A percentile compares a stretch with the other conserved stretches of the same genome.
Evolutionary conservation across 345 rosid genomes (phyloP).

Genomic region (Crucihimalaya himalaica): DNA sequence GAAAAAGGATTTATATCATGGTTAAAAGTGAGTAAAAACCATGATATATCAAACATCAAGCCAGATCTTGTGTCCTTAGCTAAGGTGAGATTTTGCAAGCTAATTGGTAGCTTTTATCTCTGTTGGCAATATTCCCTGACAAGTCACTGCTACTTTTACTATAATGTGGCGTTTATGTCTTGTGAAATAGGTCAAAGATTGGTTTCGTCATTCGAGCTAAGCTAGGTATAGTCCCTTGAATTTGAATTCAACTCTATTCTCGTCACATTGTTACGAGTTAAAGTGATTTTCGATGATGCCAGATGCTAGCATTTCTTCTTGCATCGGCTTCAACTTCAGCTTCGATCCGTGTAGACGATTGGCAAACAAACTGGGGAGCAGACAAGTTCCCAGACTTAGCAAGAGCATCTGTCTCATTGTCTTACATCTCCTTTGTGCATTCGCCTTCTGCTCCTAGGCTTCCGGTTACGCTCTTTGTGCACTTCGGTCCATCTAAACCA

Average conservation of each 20-base stretch:
- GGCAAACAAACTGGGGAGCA: conserved; percentile 81
- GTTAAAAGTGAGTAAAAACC: too few relatives aligned
- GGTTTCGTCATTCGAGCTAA: too few relatives aligned
- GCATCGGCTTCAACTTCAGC: conserved; percentile 88
- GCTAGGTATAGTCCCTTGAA: not conserved
- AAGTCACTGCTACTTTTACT: too few relatives aligned
- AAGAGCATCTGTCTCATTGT: conserved; percentile 62
- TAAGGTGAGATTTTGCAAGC: too few relatives aligned
- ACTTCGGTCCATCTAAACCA: conserved; percentile 43
- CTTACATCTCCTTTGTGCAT: conserved; percentile 66
- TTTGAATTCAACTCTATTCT: not conserved
- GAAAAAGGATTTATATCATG: too few relatives aligned
- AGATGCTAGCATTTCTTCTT: conserved; percentile 80
- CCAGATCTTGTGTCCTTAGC: too few relatives aligned
- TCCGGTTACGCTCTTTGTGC: conserved; percentile 69
- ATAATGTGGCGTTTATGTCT: too few relatives aligned
- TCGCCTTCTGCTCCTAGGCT: conserved; percentile 68
- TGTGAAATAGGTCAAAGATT: too few relatives aligned
- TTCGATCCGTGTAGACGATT: conserved; percentile 73
- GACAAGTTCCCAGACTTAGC: conserved; percentile 88
- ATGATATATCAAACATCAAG: too few relatives aligned
- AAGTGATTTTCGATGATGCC: conserved; percentile 20
- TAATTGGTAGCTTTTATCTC: too few relatives aligned
- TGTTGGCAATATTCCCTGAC: too few relatives aligned
- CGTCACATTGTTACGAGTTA: not conserved